Evolutionary conservation across 805 yeast species (phyloP).

Genomic region (Candida succiphila): DNA sequence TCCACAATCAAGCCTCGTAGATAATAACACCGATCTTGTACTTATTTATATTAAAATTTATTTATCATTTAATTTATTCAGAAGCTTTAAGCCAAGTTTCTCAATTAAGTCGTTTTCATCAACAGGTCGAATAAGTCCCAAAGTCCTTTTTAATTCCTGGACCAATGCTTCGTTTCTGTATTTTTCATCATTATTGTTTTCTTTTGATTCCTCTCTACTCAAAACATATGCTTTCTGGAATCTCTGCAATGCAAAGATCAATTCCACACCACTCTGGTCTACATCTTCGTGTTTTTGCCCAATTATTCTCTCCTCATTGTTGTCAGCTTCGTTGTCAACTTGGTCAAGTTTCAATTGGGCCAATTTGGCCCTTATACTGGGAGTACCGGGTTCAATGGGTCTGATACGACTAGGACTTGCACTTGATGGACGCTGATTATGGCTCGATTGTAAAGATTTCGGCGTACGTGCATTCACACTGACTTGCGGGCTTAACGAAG

Average conservation of each 20-base stretch:
- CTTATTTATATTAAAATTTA: too few relatives aligned
- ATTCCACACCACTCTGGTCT: not conserved
- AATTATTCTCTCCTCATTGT: not conserved
- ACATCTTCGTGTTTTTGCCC: too few relatives aligned
- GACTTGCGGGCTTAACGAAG: not conserved
- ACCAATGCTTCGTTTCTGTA: not conserved
- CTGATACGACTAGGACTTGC: not conserved
- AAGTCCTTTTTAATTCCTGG: not conserved
- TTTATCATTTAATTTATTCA: not conserved
- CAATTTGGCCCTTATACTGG: not conserved
- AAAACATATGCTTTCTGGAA: not conserved
- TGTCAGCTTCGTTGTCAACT: not conserved
- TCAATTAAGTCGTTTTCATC: not conserved
- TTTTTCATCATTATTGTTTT: not conserved
- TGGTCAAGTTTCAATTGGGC: not conserved
- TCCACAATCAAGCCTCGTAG: slow-evolving; percentile 25
- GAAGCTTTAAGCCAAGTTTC: not conserved
- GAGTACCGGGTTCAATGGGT: not conserved
- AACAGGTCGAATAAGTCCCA: not conserved
- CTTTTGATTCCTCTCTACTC: not conserved
- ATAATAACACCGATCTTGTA: not conserved
- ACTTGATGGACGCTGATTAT: not conserved
- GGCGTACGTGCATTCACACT: not conserved
- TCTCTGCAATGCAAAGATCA: not conserved
- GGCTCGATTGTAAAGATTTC: not conserved